These are phyloP conservation scores for Fomitiporia mediterranea DNA, from an alignment of 1,284 basidiomycete genomes.

Conservation along the genomic window DNA sequence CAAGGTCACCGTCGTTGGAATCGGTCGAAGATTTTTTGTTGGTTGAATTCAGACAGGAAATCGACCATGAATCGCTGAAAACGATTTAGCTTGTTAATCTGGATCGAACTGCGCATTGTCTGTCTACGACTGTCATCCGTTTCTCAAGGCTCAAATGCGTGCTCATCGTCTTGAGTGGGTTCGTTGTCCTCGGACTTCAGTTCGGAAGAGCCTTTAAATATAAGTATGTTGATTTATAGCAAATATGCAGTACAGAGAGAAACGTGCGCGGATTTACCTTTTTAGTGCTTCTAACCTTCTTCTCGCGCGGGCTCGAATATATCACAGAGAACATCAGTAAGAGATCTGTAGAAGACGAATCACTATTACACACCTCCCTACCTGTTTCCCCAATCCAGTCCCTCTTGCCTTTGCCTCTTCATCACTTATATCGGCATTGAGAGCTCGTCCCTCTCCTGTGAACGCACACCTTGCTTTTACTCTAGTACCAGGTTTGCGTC, in stretches of 20 bases:
- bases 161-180: slow-evolving; percentile 25
- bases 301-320: slow-evolving; percentile 70
- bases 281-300: slow-evolving; percentile 46
- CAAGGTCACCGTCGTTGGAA: background rate
- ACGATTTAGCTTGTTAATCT: slow-evolving; percentile 11
- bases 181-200: slow-evolving; percentile 23
- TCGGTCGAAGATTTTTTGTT: slow-evolving; percentile 19
- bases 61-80: slow-evolving; percentile 17
- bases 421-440: slow-evolving; percentile 43
- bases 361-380: slow-evolving; percentile 46
- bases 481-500: slow-evolving; percentile 63
- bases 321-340: slow-evolving; percentile 27
- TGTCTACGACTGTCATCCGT: slow-evolving; percentile 20
- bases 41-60: slow-evolving; percentile 12
- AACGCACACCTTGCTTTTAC: slow-evolving; percentile 59
- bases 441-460: slow-evolving; percentile 45
- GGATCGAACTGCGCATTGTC: slow-evolving; percentile 15
- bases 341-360: background rate
- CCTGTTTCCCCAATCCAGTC: slow-evolving; percentile 62
- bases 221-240: too few species aligned
- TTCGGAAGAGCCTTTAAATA: too few species aligned
- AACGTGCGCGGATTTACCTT: slow-evolving; percentile 20
- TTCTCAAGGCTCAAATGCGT: slow-evolving; percentile 2
- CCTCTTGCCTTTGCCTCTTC: slow-evolving; percentile 41
- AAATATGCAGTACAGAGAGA: too few species aligned